Base-by-base conservation (phyloP, 805 yeast genomes). In the Candida arabinofermentans region DNA sequence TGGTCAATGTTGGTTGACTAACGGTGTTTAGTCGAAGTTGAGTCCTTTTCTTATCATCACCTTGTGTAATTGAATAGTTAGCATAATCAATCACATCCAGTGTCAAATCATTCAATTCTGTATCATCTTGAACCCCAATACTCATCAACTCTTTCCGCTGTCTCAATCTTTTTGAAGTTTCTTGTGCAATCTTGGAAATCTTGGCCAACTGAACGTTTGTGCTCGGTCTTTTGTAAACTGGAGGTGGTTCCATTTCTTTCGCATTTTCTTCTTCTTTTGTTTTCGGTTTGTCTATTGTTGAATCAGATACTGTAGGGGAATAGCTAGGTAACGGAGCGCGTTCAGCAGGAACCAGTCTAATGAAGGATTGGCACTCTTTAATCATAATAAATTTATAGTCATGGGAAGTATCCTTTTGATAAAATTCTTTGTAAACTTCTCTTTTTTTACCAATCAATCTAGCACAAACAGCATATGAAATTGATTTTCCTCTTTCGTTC, bases 391-490 rank as follows among this genome's bases (percentile, higher is more conserved):
- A 53, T 19, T 41, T 47, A 36, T 41, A 36, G 8, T 46, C 46
- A 12, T 30, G 30, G 12, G 43, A 38, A 8, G 43, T 29, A 18
- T 42, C 44, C 2, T 24, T 32, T 17, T 42, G 39, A 36, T 22
- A 43, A 36, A 34, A 41, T 3, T 39, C 38, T 35, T 42, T 37
- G 38, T 44, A 43, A 22, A 37, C 21, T 9, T 49, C 46, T n/a
- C 27, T 22, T 17, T 56, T 50, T 30, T 48, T 54, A 40, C 78
- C 81, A 21, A 77, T 73, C 39, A 77, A 61, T 40, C 74, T 70
- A 10, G 77, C 80, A 43, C 71, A 75, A 14, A 78, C 65, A 1
- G 77, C 62, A 48, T 78, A 77, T 27, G 71, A 62, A 10, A 77
- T 61, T 30, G 79, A 72, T 16, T 52, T 49, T 18, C 58, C 72